Evolutionary conservation across 345 rosid species (phyloP), one percentile per base, ranked within the genome.

Genomic region (Balakata baccata): DNA sequence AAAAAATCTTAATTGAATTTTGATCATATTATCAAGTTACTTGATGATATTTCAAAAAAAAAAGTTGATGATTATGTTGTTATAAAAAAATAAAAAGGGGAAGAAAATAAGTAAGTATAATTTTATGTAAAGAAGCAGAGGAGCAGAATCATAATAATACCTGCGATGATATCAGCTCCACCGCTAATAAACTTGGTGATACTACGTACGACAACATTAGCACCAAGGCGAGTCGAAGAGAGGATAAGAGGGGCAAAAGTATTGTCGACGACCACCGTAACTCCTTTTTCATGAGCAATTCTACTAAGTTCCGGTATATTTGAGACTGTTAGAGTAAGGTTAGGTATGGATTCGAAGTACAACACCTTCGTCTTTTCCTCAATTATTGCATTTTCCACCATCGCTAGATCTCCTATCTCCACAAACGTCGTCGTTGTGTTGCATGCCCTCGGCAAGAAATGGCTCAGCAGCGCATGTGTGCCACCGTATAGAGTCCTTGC

Each of bases 141-240:
- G 34, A 29, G 34, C 34, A 29, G 34, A 29, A 29, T 29, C 34
- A 1, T 29, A 1, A 2, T n/a, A n/a, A n/a, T 75, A 90, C 99
- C 99, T 84, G 98, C 98, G 37, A 95, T 91, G 68, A 95, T 83
- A 81, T 95, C 99, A 71, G 92, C 98, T 75, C 94, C 99, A 16
- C 99, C 99, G 72, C 99, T 95, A 13, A 95, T 87, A 80, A 91
- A 95, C 84, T 92, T 95, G 64, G 99, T 86, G 78, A 91, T 89
- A 77, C 99, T 95, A 56, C 91, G 99, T 16, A 91, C 83, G 47
- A 92, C 99, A 56, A 92, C 97, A 47, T 92, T 98, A 5, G 98
- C 99, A 22, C 99, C 99, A 14, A 92, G 89, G 59, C 83, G 79
- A 3, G 97, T 94, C 50, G 99, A 98, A 37, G 98, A 92, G n/a